A percentile compares a stretch with the other conserved stretches of the same genome.
These are phyloP conservation scores for Chondrostereum purpureum DNA, from an alignment of 1,284 basidiomycete species.

Conservation along the genomic window DNA sequence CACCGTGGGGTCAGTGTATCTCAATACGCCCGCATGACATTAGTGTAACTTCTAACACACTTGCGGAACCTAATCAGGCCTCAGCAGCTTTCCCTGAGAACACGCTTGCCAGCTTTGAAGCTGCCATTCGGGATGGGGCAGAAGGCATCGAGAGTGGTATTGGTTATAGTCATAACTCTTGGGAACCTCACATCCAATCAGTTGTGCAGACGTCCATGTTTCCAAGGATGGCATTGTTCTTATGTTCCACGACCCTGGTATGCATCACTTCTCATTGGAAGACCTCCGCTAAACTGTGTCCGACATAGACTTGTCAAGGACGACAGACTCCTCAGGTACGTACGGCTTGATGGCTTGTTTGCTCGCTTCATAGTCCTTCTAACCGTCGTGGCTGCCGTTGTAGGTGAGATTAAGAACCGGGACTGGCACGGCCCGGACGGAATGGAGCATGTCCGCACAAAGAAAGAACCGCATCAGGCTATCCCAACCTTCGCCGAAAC, in stretches of 20 bases:
- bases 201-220: conserved; percentile 86
- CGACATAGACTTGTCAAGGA: conserved; percentile 53
- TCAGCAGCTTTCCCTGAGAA: conserved; percentile 87
- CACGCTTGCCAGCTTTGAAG: conserved; percentile 87
- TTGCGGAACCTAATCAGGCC: conserved; percentile 44
- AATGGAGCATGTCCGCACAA: conserved; percentile 80
- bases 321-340: conserved; percentile 61
- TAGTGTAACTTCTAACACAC: conserved; percentile 11
- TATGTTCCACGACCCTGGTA: conserved; percentile 94
- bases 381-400: background rate
- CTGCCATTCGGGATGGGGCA: conserved; percentile 87
- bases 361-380: conserved; percentile 16
- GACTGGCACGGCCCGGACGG: conserved; percentile 69
- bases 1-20: conserved; percentile 76
- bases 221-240: conserved; percentile 85
- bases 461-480: conserved; percentile 74
- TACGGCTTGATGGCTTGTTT: conserved; percentile 5
- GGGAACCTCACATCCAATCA: conserved; percentile 25
- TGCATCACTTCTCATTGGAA: conserved; percentile 27
- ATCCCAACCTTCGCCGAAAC: conserved; percentile 89
- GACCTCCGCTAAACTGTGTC: too few relatives aligned
- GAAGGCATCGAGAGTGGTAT: conserved; percentile 93
- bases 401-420: conserved; percentile 64
- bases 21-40: conserved; percentile 5
- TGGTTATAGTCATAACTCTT: conserved; percentile 22